Evolutionary conservation across 2,329 filamentous ascomycete species (phyloP).

Genomic region (Pseudogymnoascus sp.): DNA sequence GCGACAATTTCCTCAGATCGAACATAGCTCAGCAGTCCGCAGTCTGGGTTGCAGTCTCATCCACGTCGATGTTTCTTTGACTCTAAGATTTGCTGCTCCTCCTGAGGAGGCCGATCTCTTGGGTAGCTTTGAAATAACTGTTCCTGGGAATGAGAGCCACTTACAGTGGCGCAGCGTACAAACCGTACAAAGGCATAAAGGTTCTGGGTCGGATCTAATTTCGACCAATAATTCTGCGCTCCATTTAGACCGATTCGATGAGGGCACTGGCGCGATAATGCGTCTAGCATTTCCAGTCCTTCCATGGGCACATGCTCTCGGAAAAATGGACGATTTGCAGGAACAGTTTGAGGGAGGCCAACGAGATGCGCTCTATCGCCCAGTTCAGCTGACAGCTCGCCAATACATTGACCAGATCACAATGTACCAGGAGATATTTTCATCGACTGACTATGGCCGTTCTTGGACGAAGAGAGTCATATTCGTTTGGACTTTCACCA

Average conservation of each 20-base stretch:
- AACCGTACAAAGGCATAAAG: constrained; percentile 46
- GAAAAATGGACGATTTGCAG: constrained; percentile 20
- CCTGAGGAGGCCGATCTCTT: constrained; percentile 52
- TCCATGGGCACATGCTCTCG: constrained; percentile 25
- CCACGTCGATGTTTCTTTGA: constrained; percentile 54
- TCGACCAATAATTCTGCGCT: constrained; percentile 14
- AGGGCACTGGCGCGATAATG: constrained; percentile 16
- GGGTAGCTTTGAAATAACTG: constrained; percentile 50
- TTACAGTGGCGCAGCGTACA: constrained; percentile 54
- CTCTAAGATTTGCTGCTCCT: constrained; percentile 49
- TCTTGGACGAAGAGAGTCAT: constrained; percentile 50
- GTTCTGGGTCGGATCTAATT: constrained; percentile 34
- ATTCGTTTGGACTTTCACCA: constrained; percentile 56
- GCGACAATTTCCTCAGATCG: constrained; percentile 47
- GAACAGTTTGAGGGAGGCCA: constrained; percentile 33
- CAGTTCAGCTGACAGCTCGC: constrained; percentile 35
- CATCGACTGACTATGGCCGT: constrained; percentile 37
- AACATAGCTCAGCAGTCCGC: constrained; percentile 39
- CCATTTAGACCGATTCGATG: constrained; percentile 9
- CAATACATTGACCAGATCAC: constrained; percentile 52
- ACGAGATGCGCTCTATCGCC: constrained; percentile 34
- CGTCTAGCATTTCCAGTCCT: constrained; percentile 24
- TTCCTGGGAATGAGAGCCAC: constrained; percentile 38
- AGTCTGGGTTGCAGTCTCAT: constrained; percentile 50
- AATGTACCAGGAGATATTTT: constrained; percentile 62